phyloP scores from a whole-genome alignment of 495 filamentous ascomycete genomes.

The Penicillium dipodomyicola region DNA sequence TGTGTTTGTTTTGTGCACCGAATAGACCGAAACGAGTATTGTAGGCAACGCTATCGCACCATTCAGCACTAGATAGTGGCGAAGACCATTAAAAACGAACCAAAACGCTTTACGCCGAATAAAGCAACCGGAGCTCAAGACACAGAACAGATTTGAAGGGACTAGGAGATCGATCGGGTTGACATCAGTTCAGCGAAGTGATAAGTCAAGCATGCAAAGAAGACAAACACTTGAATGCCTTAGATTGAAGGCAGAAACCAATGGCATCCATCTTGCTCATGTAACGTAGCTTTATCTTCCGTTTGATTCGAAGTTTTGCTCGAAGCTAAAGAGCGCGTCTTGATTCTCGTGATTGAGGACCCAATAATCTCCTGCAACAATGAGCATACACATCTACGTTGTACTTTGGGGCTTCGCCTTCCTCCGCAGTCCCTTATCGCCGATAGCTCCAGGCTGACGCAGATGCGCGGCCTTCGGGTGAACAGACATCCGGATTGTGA shows the following conservation, averaged over 20 bases:
- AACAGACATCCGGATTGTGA: not conserved
- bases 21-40: not conserved
- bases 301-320: not conserved
- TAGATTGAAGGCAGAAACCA: constrained; percentile 10
- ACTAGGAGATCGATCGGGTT: not conserved
- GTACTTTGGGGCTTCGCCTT: not conserved
- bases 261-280: not conserved
- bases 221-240: constrained; percentile 15
- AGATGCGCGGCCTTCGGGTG: constrained; percentile 7
- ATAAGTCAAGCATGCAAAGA: constrained; percentile 16
- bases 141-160: not conserved
- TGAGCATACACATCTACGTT: not conserved
- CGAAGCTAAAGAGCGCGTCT: not conserved
- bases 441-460: constrained; percentile 12
- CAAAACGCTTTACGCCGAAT: not conserved
- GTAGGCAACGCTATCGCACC: not conserved
- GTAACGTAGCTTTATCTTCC: not conserved
- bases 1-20: not conserved
- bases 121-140: not conserved
- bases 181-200: constrained; percentile 1
- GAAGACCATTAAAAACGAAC: not conserved
- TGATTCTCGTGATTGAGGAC: not conserved
- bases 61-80: not conserved
- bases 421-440: constrained; percentile 12
- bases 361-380: not conserved